These are phyloP conservation scores for Chaetomium tenue DNA, from an alignment of 495 filamentous ascomycete species.

Conservation along the genomic window DNA sequence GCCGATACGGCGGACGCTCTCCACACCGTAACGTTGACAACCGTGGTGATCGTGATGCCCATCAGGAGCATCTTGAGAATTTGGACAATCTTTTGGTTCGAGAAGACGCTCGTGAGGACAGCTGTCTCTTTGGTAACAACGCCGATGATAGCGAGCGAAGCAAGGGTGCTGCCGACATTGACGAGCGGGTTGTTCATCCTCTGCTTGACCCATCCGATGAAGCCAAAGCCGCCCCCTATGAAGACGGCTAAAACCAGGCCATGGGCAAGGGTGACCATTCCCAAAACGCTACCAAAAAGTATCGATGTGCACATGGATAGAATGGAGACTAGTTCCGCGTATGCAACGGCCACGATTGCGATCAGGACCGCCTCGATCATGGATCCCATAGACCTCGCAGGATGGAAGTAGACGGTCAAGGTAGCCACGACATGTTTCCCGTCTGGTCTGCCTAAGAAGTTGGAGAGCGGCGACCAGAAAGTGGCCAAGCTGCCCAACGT, in stretches of 20 bases:
- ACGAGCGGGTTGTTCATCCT: slow-evolving; percentile 79
- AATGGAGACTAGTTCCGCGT: slow-evolving; percentile 76
- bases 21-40: slow-evolving; percentile 76
- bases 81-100: slow-evolving; percentile 77
- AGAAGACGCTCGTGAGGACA: slow-evolving; percentile 75
- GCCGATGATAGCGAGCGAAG: slow-evolving; percentile 88
- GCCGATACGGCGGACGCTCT: slow-evolving; percentile 76
- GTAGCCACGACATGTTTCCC: slow-evolving; percentile 96
- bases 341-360: slow-evolving; percentile 75
- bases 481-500: slow-evolving; percentile 84
- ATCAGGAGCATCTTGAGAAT: slow-evolving; percentile 89
- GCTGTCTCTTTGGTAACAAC: slow-evolving; percentile 90
- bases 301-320: slow-evolving; percentile 84
- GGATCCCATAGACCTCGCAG: slow-evolving; percentile 82
- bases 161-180: slow-evolving; percentile 84
- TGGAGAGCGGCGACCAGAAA: slow-evolving; percentile 70
- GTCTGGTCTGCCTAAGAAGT: slow-evolving; percentile 77
- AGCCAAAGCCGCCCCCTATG: slow-evolving; percentile 82
- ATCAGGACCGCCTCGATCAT: slow-evolving; percentile 90
- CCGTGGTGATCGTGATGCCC: slow-evolving; percentile 72
- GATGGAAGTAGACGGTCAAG: slow-evolving; percentile 93
- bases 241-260: slow-evolving; percentile 80
- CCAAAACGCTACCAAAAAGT: slow-evolving; percentile 64
- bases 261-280: slow-evolving; percentile 70
- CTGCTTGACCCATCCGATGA: slow-evolving; percentile 93